Evolutionary conservation across 306 rosid species (phyloP), one percentile per base, ranked within the genome.

Genomic region (Castanea mollissima): DNA sequence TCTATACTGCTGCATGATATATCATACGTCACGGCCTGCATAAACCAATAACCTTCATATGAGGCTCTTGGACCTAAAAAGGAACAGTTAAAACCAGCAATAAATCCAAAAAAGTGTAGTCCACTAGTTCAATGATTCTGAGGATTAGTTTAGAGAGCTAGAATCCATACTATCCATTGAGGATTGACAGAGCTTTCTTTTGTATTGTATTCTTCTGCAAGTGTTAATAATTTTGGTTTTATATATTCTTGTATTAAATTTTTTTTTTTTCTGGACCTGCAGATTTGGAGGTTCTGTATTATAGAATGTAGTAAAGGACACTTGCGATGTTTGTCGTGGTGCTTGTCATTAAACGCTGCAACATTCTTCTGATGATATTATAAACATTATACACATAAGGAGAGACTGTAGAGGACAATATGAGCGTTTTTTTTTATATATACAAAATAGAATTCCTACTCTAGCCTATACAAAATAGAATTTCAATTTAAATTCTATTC

Each of bases 281-380:
- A 92, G 75, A 74, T 92, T 89, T 94, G 97, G 97, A 86, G 31
- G 20, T 85, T 91, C 55, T 83, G 92, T 69, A 82, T 73, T 81
- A 79, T 67, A 76, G 84, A 84, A 83, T 78, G 75, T 79, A 62
- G 15, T 3, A 84, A 25, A 55, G 81, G 78, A 73, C 70, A 84
- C 76, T 78, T 67, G 75, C 77, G 59, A 46, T 58, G 56, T 54
- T 79, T 89, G 88, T 84, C 87, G 74, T 74, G 77, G 62, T 81
- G 79, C 80, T 82, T 86, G 89, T 89, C 86, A 78, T 82, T 55
- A 80, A 84, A 79, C 80, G 90, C 80, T 59, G 77, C 83, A 74
- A 81, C 84, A 83, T 90, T 90, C 96, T 86, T 74, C 80, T 23
- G 56, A 72, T 81, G 16, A 76, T 80, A 83, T 76, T 83, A 73